Base-by-base conservation (phyloP, 495 filamentous ascomycete species). In the Penicillium manginii region DNA sequence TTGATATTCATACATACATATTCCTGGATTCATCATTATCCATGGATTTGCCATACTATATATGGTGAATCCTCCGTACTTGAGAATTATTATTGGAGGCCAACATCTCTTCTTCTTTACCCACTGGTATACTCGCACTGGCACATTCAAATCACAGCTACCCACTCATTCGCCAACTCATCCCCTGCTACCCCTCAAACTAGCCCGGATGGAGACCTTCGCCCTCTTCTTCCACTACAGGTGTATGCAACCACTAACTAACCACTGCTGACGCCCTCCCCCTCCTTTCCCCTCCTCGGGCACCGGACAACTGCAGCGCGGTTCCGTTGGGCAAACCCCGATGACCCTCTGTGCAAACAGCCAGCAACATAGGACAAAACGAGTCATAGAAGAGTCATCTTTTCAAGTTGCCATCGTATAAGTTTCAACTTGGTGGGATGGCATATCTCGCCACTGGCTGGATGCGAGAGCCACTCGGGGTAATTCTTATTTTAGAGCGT, bases 131-230 rank as follows among this genome's bases (percentile, higher is more conserved):
- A n/a, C 35, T 35, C 35, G 9, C 15, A n/a, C n/a, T n/a, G n/a
- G n/a, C n/a, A 17, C 18, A 26, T 31, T 45, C 23, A 12, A 52
- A 33, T 26, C 29, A 19, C 17, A 11, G 46, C 43, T 40, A 26
- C 43, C 39, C 50, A 15, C 55, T 32, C 31, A 19, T 9, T 49
- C 45, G 37, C 29, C 29, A 12, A 37, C 23, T 31, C 29, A 45
- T 50, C 40, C 37, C 15, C 42, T 21, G 23, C 57, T 65, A 68
- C 66, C 66, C 66, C 66, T 68, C 66, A 68, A 50, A 59, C 66
- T 68, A 68, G 63, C 61, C 66, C 66, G 51, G 57, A 66, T 68
- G 63, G 57, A 68, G 65, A 65, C 52, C 39, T 17, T 55, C 55
- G 18, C 23, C 23, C 18, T 42, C n/a, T n/a, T 29, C 42, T 60